These are phyloP conservation scores for Arabidopsis lyrata DNA, from an alignment of 441 rosid species.

Conservation along the genomic window DNA sequence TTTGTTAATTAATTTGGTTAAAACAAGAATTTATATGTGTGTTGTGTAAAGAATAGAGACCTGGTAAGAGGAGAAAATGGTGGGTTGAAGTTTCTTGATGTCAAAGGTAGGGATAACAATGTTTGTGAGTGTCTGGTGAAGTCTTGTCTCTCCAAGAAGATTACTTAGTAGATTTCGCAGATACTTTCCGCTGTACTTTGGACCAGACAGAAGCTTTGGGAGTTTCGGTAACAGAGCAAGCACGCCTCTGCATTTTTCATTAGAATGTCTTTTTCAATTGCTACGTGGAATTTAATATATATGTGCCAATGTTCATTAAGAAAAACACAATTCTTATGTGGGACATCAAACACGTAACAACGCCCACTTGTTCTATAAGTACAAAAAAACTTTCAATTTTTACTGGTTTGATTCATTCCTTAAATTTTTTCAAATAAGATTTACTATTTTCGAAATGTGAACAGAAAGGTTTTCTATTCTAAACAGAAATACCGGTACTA, in stretches of 20 bases:
- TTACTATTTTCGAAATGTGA: not conserved
- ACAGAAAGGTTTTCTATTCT: not conserved
- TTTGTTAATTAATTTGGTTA: not conserved
- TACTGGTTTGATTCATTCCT: not conserved
- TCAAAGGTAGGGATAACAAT: constrained; percentile 84
- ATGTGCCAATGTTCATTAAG: not conserved
- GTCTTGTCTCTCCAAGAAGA: constrained; percentile 51
- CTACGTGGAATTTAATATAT: not conserved
- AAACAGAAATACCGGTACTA: not conserved
- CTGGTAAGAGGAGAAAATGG: constrained; percentile 74
- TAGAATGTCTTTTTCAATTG: constrained; percentile 14
- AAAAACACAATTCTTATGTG: not conserved
- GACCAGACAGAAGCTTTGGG: constrained; percentile 52
- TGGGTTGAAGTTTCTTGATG: constrained; percentile 76
- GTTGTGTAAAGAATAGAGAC: constrained; percentile 43
- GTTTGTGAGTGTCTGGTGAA: constrained; percentile 69
- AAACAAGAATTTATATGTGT: not conserved
- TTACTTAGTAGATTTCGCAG: constrained; percentile 47
- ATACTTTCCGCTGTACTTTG: constrained; percentile 73
- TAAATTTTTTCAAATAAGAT: not conserved
- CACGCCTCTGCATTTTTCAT: constrained; percentile 37
- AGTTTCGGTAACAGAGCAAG: constrained; percentile 31
- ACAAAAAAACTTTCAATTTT: not conserved
- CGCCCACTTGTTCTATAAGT: not conserved
- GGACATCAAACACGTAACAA: not conserved